phyloP scores from a whole-genome alignment of 2,329 filamentous ascomycete genomes.

The Trichoderma guizhouense region DNA sequence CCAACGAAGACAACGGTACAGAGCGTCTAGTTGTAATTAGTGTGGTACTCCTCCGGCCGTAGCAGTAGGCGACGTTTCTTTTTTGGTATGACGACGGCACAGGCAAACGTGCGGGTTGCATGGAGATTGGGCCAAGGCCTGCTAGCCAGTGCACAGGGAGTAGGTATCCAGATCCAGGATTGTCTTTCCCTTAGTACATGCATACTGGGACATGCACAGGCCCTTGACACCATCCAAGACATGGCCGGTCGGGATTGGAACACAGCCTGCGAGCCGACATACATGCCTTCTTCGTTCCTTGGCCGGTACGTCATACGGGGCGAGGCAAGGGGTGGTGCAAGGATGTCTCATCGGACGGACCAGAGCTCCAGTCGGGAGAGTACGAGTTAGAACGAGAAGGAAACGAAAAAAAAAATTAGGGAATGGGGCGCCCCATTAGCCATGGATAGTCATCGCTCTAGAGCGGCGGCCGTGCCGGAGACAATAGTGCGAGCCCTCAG shows the following conservation, averaged over 20 bases:
- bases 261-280: slow-evolving; percentile 8
- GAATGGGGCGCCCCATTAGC: slow-evolving; percentile 3
- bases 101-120: slow-evolving; percentile 35
- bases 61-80: slow-evolving; percentile 9
- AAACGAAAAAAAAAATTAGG: neutral
- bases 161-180: slow-evolving; percentile 18
- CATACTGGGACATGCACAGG: neutral
- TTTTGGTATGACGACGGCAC: slow-evolving; percentile 24
- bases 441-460: slow-evolving; percentile 21
- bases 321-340: slow-evolving; percentile 29
- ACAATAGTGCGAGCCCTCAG: slow-evolving; percentile 22
- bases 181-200: slow-evolving; percentile 3
- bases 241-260: slow-evolving; percentile 8
- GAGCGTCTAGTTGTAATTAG: slow-evolving; percentile 14
- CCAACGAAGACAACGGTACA: slow-evolving; percentile 28
- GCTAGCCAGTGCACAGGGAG: slow-evolving; percentile 13
- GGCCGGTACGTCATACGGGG: slow-evolving; percentile 29
- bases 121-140: slow-evolving; percentile 28
- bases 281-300: neutral
- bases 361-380: slow-evolving; percentile 22
- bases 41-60: neutral
- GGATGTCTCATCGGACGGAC: slow-evolving; percentile 37
- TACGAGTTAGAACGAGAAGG: slow-evolving; percentile 4
- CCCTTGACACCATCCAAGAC: slow-evolving; percentile 17
- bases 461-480: slow-evolving; percentile 23